Evolutionary conservation across 2,329 filamentous ascomycete species (phyloP).

Genomic region (Ophiocordyceps unilateralis): DNA sequence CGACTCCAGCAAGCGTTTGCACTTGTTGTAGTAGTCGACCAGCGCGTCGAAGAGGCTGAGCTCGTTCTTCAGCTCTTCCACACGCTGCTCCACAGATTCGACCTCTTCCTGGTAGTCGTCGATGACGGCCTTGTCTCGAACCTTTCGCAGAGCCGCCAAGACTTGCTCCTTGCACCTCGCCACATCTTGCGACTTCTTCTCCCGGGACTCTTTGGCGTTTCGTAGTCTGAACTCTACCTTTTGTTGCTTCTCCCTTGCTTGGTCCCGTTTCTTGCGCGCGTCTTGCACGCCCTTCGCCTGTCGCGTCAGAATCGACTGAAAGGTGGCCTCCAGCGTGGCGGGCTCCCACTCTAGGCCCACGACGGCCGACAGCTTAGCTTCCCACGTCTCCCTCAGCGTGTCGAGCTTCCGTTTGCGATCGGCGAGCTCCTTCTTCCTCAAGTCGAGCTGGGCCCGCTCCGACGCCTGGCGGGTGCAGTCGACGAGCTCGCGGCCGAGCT

Average conservation of each 20-base stretch:
- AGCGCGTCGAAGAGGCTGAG: slow-evolving; percentile 52
- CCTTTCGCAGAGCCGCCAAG: slow-evolving; percentile 25
- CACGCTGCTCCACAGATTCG: slow-evolving; percentile 34
- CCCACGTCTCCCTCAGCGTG: slow-evolving; percentile 61
- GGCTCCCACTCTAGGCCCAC: slow-evolving; percentile 52
- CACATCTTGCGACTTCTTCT: slow-evolving; percentile 45
- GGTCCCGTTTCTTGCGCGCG: slow-evolving; percentile 53
- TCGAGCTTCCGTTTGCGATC: slow-evolving; percentile 59
- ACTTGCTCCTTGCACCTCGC: slow-evolving; percentile 42
- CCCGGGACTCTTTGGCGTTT: slow-evolving; percentile 43
- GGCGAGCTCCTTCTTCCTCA: slow-evolving; percentile 62
- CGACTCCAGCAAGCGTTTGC: slow-evolving; percentile 45
- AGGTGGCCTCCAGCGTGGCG: slow-evolving; percentile 51
- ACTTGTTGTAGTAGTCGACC: slow-evolving; percentile 53
- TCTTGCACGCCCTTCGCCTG: slow-evolving; percentile 42
- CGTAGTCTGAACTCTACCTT: slow-evolving; percentile 60
- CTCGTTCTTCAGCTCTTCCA: slow-evolving; percentile 45
- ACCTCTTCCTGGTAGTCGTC: slow-evolving; percentile 38
- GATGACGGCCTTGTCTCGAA: slow-evolving; percentile 27
- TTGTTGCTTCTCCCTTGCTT: slow-evolving; percentile 53
- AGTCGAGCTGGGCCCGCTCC: slow-evolving; percentile 70
- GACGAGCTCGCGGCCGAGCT: slow-evolving; percentile 62
- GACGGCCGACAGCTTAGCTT: slow-evolving; percentile 46
- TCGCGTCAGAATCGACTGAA: slow-evolving; percentile 42
- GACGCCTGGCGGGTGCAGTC: slow-evolving; percentile 67